Percentiles rank a stretch among this genome's conserved stretches.
These are phyloP conservation scores for Curvularia sp. DNA, from an alignment of 2,329 filamentous ascomycete genomes.

Conservation along the genomic window DNA sequence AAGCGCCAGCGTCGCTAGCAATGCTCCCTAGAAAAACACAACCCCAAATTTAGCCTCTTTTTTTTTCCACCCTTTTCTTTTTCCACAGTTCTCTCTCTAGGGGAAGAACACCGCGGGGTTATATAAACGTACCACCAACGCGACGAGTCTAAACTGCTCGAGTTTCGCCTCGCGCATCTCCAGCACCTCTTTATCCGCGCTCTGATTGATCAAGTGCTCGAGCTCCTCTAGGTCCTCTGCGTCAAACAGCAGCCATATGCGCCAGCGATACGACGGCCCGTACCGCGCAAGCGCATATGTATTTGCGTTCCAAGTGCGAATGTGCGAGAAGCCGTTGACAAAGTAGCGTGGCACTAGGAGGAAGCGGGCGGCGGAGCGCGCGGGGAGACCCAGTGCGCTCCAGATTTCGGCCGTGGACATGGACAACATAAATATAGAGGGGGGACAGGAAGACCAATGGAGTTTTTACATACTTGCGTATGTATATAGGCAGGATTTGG, in stretches of 20 bases:
- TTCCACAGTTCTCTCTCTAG: background rate
- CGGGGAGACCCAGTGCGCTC: slow-evolving; percentile 16
- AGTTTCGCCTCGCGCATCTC: slow-evolving; percentile 21
- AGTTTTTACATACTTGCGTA: too few species aligned
- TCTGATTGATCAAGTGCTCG: slow-evolving; percentile 27
- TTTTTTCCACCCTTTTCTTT: background rate
- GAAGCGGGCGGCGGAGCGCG: slow-evolving; percentile 9
- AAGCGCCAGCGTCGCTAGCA: slow-evolving; percentile 24
- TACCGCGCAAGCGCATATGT: slow-evolving; percentile 25
- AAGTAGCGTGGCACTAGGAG: slow-evolving; percentile 16
- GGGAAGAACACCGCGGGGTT: too few species aligned
- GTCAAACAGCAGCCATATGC: slow-evolving; percentile 33
- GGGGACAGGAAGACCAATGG: background rate
- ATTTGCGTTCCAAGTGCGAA: slow-evolving; percentile 13
- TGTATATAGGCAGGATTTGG: background rate
- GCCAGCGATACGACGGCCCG: slow-evolving; percentile 20
- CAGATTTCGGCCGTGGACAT: slow-evolving; percentile 13
- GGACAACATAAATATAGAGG: too few species aligned
- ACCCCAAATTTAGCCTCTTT: background rate
- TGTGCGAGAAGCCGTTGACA: slow-evolving; percentile 9
- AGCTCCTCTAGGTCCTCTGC: slow-evolving; percentile 24
- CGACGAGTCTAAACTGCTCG: slow-evolving; percentile 26
- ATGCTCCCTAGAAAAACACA: slow-evolving; percentile 22
- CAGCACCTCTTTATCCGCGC: slow-evolving; percentile 21
- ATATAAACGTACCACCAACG: slow-evolving; percentile 25